phyloP scores from a whole-genome alignment of 352 stramenopile species.

The Peronosclerospora sorghi region DNA sequence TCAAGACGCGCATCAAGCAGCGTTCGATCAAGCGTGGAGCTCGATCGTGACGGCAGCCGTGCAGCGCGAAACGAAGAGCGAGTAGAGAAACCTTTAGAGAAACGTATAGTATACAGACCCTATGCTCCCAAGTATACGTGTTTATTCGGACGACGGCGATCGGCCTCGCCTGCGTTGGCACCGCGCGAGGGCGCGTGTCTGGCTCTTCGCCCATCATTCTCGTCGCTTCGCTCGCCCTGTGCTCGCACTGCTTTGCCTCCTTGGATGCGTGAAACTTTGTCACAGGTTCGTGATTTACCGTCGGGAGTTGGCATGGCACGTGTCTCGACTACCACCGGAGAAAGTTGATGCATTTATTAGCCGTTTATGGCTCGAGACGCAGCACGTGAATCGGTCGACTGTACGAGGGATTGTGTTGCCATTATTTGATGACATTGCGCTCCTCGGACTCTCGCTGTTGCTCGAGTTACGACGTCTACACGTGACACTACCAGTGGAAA shows the following conservation, averaged over 20 bases:
- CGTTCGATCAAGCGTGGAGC: constrained; percentile 39
- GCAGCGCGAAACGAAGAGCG: constrained; percentile 1
- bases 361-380: constrained; percentile 19
- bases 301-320: constrained; percentile 3
- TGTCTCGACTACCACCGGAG: not conserved
- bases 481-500: constrained; percentile 38
- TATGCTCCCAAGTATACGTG: too few species aligned
- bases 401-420: constrained; percentile 37
- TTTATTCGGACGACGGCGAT: not conserved
- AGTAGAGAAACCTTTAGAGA: too few species aligned
- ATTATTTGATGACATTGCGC: constrained; percentile 39
- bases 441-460: constrained; percentile 47
- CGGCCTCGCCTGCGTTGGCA: constrained; percentile 6
- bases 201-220: constrained; percentile 5
- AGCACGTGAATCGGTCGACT: constrained; percentile 2
- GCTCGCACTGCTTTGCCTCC: not conserved
- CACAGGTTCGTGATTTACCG: not conserved
- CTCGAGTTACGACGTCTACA: constrained; percentile 32
- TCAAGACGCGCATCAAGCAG: constrained; percentile 35
- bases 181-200: constrained; percentile 9
- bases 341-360: constrained; percentile 14
- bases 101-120: too few species aligned
- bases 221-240: not conserved
- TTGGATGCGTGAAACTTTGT: constrained; percentile 2
- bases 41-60: constrained; percentile 19